phyloP scores from a whole-genome alignment of 768 basidiomycete species.

The Ephemerocybe angulata region DNA sequence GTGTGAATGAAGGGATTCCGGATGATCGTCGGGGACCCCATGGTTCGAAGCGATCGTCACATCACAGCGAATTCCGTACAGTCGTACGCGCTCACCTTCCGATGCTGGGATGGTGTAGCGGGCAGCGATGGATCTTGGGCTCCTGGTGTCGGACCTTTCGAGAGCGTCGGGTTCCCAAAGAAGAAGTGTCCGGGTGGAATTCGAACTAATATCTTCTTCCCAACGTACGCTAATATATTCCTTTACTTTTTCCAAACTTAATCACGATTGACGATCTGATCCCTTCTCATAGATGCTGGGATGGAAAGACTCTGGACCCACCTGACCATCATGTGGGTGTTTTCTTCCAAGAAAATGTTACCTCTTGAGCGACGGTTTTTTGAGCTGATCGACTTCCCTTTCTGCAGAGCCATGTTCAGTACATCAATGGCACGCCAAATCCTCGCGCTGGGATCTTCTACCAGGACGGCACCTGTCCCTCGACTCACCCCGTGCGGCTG shows the following conservation, averaged over 20 bases:
- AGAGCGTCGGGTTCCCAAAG: constrained; percentile 6
- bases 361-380: too few species aligned
- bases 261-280: not conserved
- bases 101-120: constrained; percentile 1
- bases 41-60: not conserved
- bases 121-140: not conserved
- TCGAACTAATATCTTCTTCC: constrained; percentile 11
- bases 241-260: not conserved
- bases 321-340: constrained; percentile 8
- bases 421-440: not conserved
- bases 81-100: not conserved
- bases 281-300: constrained; percentile 6
- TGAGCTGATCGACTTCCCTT: too few species aligned
- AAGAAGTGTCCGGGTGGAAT: constrained; percentile 3
- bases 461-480: constrained; percentile 5
- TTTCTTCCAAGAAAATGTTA: not conserved
- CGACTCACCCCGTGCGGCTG: constrained; percentile 4
- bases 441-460: not conserved
- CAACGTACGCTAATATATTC: not conserved
- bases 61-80: not conserved
- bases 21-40: constrained; percentile 4
- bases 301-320: constrained; percentile 7
- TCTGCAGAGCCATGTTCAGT: constrained; percentile 6
- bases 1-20: not conserved
- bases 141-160: constrained; percentile 1